Evolutionary conservation across 2,329 filamentous ascomycete species (phyloP).

Genomic region (Aspergillus novofumigatus): DNA sequence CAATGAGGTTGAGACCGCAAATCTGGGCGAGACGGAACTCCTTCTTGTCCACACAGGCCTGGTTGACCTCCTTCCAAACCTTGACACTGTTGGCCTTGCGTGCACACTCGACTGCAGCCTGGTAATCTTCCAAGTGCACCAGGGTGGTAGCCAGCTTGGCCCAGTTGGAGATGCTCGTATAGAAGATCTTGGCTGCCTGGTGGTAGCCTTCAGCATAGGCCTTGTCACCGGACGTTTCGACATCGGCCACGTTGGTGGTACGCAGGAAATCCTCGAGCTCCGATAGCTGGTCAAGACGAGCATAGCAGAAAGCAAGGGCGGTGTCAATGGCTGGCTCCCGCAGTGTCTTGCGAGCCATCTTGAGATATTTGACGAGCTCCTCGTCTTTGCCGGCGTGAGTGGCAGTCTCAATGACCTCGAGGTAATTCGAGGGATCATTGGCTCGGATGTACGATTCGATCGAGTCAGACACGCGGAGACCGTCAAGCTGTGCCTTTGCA

Average conservation of each 20-base stretch:
- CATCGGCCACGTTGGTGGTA: slow-evolving; percentile 87
- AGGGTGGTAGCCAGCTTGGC: slow-evolving; percentile 96
- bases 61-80: slow-evolving; percentile 98
- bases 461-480: slow-evolving; percentile 83
- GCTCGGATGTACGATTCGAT: slow-evolving; percentile 98
- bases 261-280: slow-evolving; percentile 97
- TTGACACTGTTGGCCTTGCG: slow-evolving; percentile 99
- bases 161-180: slow-evolving; percentile 98
- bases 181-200: slow-evolving; percentile 98
- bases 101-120: slow-evolving; percentile 93
- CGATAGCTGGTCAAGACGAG: slow-evolving; percentile 81
- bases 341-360: slow-evolving; percentile 95
- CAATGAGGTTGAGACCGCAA: slow-evolving; percentile 94
- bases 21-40: slow-evolving; percentile 99
- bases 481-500: slow-evolving; percentile 95
- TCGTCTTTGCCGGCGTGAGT: slow-evolving; percentile 96
- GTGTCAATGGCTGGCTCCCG: slow-evolving; percentile 93
- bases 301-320: slow-evolving; percentile 87
- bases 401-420: slow-evolving; percentile 92
- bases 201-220: slow-evolving; percentile 91
- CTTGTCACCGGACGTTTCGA: slow-evolving; percentile 97
- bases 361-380: slow-evolving; percentile 91
- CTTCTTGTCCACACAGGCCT: slow-evolving; percentile 94
- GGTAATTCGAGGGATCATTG: slow-evolving; percentile 85
- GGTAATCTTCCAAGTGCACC: slow-evolving; percentile 95